Evolutionary conservation across 2,329 filamentous ascomycete genomes (phyloP).

Genomic region (Penicillium sp.): DNA sequence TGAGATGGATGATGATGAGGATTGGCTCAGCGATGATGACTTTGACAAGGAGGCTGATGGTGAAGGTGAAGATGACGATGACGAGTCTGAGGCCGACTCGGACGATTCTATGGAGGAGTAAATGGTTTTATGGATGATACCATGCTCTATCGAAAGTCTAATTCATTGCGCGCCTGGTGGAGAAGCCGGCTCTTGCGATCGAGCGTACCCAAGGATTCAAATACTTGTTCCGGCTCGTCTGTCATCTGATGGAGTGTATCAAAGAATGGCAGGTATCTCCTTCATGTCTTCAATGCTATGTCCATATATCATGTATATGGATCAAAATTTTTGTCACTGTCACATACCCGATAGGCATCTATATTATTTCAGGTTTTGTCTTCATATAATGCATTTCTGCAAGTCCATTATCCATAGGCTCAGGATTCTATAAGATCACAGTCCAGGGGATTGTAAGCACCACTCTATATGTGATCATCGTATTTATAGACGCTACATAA

Average conservation of each 20-base stretch:
- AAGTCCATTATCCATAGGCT: conserved; percentile 8
- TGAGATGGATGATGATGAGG: conserved; percentile 53
- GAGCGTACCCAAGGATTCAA: background rate
- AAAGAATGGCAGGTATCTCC: background rate
- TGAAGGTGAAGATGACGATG: conserved; percentile 32
- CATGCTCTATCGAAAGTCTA: background rate
- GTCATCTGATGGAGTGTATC: background rate
- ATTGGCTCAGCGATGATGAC: conserved; percentile 55
- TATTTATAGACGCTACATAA: too few species aligned
- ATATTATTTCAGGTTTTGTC: conserved; percentile 7
- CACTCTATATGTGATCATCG: too few species aligned
- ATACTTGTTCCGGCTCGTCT: background rate
- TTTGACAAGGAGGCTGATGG: conserved; percentile 48
- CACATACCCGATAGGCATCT: conserved; percentile 14
- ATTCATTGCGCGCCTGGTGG: background rate
- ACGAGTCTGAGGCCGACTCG: conserved; percentile 43
- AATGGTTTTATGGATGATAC: conserved; percentile 10
- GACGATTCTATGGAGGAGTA: conserved; percentile 47
- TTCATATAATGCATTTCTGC: conserved; percentile 5
- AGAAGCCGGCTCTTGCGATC: background rate
- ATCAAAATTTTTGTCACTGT: conserved; percentile 15
- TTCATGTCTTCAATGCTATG: background rate
- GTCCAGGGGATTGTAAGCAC: too few species aligned
- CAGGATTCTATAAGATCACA: too few species aligned
- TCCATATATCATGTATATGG: conserved; percentile 9